Evolutionary conservation across 2,329 filamentous ascomycete genomes (phyloP).

Genomic region (Claviceps africana): DNA sequence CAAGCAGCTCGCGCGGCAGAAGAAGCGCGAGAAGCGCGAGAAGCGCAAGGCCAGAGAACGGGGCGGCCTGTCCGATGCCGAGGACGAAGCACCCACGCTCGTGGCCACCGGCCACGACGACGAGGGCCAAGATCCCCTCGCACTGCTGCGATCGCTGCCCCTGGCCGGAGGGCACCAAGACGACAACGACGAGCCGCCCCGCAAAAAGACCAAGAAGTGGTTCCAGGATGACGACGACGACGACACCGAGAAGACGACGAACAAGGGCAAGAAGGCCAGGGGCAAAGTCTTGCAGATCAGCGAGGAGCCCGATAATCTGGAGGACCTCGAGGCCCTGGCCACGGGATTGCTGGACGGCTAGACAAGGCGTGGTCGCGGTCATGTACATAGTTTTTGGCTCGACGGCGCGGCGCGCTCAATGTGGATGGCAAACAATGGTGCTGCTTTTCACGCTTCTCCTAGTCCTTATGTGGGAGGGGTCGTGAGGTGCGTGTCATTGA

Average conservation of each 20-base stretch:
- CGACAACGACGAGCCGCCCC: slow-evolving; percentile 47
- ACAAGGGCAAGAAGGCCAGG: slow-evolving; percentile 25
- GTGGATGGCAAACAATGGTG: too few species aligned
- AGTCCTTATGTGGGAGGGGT: too few species aligned
- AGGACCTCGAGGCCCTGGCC: slow-evolving; percentile 66
- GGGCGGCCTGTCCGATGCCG: slow-evolving; percentile 19
- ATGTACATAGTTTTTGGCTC: too few species aligned
- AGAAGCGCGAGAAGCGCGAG: slow-evolving; percentile 61
- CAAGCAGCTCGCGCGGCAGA: slow-evolving; percentile 66
- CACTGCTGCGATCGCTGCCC: slow-evolving; percentile 43
- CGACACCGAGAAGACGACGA: slow-evolving; percentile 21
- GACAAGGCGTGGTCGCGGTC: not conserved
- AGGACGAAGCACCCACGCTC: slow-evolving; percentile 18
- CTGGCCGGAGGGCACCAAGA: slow-evolving; percentile 32
- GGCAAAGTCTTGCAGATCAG: slow-evolving; percentile 46
- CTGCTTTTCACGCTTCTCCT: too few species aligned
- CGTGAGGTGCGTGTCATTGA: too few species aligned
- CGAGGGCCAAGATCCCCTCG: slow-evolving; percentile 36
- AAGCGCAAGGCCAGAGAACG: slow-evolving; percentile 55
- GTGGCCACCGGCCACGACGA: slow-evolving; percentile 26
- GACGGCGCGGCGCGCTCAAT: too few species aligned
- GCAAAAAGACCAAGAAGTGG: slow-evolving; percentile 59
- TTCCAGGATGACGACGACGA: slow-evolving; percentile 60
- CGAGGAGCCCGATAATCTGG: slow-evolving; percentile 62
- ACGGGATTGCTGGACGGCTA: slow-evolving; percentile 50